Conservation (phyloP, 768 basidiomycete genomes). For the Leccinellum albellum region DNA sequence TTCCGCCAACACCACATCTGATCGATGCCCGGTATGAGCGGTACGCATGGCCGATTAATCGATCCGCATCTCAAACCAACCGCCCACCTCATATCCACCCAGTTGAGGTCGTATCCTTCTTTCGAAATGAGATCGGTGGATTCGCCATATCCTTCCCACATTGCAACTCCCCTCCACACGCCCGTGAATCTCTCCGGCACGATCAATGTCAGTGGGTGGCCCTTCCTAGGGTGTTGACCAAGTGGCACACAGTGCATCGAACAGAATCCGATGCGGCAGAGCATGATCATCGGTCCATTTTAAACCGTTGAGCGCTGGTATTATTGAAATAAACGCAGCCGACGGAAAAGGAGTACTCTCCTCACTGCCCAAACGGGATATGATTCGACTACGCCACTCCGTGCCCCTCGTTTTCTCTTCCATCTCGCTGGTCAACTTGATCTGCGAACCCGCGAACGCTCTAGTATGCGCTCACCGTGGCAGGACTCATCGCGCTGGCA, state of each 20-base stretch:
- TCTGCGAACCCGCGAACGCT: neutral
- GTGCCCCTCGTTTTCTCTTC: neutral
- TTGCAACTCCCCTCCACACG: neutral
- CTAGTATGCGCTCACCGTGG: neutral
- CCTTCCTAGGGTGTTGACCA: neutral
- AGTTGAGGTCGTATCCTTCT: neutral
- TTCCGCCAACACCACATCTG: slow-evolving; percentile 1
- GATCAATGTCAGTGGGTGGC: neutral
- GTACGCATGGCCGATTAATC: neutral
- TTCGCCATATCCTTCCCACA: slow-evolving; percentile 5
- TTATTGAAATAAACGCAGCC: neutral
- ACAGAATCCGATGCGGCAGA: neutral
- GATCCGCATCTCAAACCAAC: neutral
- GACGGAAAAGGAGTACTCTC: slow-evolving; percentile 8
- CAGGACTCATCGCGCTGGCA: slow-evolving; percentile 21
- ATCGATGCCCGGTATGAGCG: slow-evolving; percentile 9
- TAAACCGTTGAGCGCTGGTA: neutral
- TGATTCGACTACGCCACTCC: neutral
- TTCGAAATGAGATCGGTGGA: slow-evolving; percentile 3
- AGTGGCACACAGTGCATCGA: slow-evolving; percentile 1
- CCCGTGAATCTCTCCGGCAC: slow-evolving; percentile 8
- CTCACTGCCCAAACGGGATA: slow-evolving; percentile 1
- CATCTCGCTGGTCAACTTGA: neutral
- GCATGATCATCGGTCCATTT: neutral
- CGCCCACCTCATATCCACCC: neutral